A percentile compares a stretch with the other conserved stretches of the same genome.
Conservation (phyloP, 768 basidiomycete species). For the Antrodiella citrinella region DNA sequence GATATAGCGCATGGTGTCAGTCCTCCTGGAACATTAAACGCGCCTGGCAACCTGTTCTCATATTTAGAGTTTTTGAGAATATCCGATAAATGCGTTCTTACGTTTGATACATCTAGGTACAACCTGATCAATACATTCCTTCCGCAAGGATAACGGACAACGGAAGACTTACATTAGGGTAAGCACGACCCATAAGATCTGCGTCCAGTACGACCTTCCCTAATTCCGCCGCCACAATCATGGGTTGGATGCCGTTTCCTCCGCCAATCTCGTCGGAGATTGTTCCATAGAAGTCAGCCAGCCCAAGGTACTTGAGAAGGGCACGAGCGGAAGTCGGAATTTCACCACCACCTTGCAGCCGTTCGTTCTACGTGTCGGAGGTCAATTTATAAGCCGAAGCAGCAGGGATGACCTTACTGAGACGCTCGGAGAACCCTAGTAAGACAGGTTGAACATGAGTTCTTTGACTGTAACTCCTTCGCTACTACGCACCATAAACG, state of each 20-base stretch:
- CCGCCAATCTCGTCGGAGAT: slow-evolving; percentile 34
- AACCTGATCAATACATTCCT: no score
- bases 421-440: slow-evolving; percentile 20
- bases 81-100: no score
- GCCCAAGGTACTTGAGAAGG: slow-evolving; percentile 17
- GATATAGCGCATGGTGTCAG: slow-evolving; percentile 27
- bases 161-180: slow-evolving; percentile 17
- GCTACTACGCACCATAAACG: slow-evolving; percentile 16
- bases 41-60: slow-evolving; percentile 22
- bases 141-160: neutral
- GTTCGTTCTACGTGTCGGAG: slow-evolving; percentile 19
- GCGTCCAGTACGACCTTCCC: slow-evolving; percentile 26
- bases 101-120: slow-evolving; percentile 21
- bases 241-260: slow-evolving; percentile 29
- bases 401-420: no score
- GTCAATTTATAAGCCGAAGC: neutral
- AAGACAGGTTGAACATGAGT: no score
- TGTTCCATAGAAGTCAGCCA: slow-evolving; percentile 14
- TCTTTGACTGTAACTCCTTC: no score
- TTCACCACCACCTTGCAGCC: slow-evolving; percentile 20
- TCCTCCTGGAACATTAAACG: slow-evolving; percentile 18
- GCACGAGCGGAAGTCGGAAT: slow-evolving; percentile 15
- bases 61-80: no score
- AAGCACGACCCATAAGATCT: slow-evolving; percentile 32
- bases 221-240: slow-evolving; percentile 21